These are phyloP conservation scores for Mortierella antarctica DNA, from an alignment of 192 early-diverging fungal genomes.

Conservation along the genomic window DNA sequence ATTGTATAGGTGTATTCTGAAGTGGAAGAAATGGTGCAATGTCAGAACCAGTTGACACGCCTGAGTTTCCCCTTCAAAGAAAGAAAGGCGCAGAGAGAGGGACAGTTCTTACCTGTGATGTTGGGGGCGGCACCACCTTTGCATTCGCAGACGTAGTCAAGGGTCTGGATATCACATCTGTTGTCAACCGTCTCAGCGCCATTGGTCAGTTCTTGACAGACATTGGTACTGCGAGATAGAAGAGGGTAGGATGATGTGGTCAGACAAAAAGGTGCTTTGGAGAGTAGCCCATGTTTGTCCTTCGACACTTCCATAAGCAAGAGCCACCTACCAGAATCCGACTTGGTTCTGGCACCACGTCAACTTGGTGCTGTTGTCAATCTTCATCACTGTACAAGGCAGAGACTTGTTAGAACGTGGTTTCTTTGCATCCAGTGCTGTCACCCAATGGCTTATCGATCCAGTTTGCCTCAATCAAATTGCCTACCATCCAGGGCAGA, in stretches of 20 bases:
- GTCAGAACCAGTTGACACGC: neutral
- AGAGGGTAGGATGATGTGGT: neutral
- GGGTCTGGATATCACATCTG: conserved; percentile 29
- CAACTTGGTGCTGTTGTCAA: conserved; percentile 45
- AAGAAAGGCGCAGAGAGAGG: neutral
- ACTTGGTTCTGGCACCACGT: conserved; percentile 51
- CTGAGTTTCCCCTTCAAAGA: neutral
- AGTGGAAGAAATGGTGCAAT: neutral
- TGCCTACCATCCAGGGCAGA: conserved; percentile 34
- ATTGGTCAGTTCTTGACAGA: conserved; percentile 43
- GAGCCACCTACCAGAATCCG: conserved; percentile 32
- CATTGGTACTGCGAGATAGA: conserved; percentile 23
- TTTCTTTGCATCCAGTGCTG: neutral
- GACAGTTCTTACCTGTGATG: conserved; percentile 14
- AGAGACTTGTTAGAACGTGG: neutral
- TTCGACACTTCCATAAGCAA: neutral
- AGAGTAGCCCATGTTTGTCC: neutral
- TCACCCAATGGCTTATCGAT: neutral
- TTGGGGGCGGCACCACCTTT: conserved; percentile 36
- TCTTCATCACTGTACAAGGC: conserved; percentile 12
- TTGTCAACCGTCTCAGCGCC: conserved; percentile 24
- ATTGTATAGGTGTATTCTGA: conserved; percentile 48
- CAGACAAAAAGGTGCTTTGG: neutral
- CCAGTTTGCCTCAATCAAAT: neutral
- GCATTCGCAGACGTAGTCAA: conserved; percentile 29